These are phyloP conservation scores for Fusarium virguliforme DNA, from an alignment of 2,329 filamentous ascomycete genomes.

Conservation along the genomic window DNA sequence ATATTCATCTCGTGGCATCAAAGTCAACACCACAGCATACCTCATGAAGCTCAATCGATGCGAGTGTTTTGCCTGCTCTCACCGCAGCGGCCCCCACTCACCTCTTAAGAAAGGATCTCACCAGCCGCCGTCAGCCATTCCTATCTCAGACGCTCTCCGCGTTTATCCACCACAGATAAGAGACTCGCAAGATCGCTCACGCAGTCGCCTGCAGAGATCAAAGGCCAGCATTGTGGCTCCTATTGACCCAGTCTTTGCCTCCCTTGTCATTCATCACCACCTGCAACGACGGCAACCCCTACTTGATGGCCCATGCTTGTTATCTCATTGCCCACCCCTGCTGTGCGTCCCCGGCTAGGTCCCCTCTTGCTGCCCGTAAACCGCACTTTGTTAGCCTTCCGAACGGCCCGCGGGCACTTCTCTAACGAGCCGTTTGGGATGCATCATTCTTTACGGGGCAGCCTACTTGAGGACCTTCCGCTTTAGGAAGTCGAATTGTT, in stretches of 20 bases:
- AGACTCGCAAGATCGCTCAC: constrained; percentile 1
- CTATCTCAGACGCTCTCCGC: constrained; percentile 9
- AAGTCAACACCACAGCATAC: constrained; percentile 26
- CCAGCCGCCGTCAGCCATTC: constrained; percentile 7
- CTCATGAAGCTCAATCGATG: constrained; percentile 21
- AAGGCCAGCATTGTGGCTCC: constrained; percentile 15
- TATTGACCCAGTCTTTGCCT: constrained; percentile 5
- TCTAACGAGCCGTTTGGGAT: constrained; percentile 10
- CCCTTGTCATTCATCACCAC: constrained; percentile 13
- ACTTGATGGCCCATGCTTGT: constrained; percentile 13
- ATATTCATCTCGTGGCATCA: constrained; percentile 3
- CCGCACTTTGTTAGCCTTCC: constrained; percentile 3
- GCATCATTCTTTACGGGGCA: constrained; percentile 4
- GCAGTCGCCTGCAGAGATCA: constrained; percentile 12
- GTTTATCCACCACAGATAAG: constrained; percentile 16
- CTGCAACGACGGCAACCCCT: constrained; percentile 14
- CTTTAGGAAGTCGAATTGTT: background rate
- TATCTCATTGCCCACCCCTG: constrained; percentile 9
- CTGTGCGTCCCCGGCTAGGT: background rate
- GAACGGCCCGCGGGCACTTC: constrained; percentile 15
- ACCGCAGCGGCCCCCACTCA: constrained; percentile 25
- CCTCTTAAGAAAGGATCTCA: constrained; percentile 19
- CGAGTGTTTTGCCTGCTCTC: constrained; percentile 22
- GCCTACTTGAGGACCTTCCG: constrained; percentile 10
- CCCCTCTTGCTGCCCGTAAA: constrained; percentile 5